Evolutionary conservation across 1,139 yeast genomes (phyloP).

Genomic region (Hyphopichia fennica): DNA sequence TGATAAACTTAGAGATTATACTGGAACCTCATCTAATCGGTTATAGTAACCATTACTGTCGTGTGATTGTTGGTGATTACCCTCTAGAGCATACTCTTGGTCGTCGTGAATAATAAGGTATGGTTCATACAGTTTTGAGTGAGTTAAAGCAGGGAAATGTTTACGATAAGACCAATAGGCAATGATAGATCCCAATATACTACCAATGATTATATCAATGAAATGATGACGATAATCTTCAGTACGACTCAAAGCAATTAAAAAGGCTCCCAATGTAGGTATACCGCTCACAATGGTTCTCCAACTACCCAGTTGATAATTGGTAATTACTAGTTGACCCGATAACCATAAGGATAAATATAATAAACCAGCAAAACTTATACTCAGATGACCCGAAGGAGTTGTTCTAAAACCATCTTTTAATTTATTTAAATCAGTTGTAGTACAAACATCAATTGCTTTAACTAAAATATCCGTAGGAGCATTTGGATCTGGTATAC

Average conservation of each 20-base stretch:
- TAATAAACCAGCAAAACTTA: slow-evolving; percentile 65
- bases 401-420: slow-evolving; percentile 76
- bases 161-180: slow-evolving; percentile 41
- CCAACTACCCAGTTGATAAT: slow-evolving; percentile 53
- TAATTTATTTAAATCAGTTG: slow-evolving; percentile 38
- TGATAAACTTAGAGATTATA: too few species aligned
- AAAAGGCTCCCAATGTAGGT: slow-evolving; percentile 55
- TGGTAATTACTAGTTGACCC: slow-evolving; percentile 53
- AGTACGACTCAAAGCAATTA: slow-evolving; percentile 70
- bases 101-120: slow-evolving; percentile 16
- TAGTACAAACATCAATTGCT: slow-evolving; percentile 66
- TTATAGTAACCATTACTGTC: background rate
- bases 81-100: too few species aligned
- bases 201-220: slow-evolving; percentile 64
- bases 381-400: slow-evolving; percentile 75
- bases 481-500: slow-evolving; percentile 54
- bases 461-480: slow-evolving; percentile 47
- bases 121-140: slow-evolving; percentile 25
- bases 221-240: slow-evolving; percentile 82
- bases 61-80: background rate
- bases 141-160: slow-evolving; percentile 29
- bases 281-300: slow-evolving; percentile 38
- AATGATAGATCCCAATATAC: slow-evolving; percentile 46
- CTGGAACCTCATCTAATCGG: background rate
- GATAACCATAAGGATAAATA: slow-evolving; percentile 63